Percentiles rank a stretch among this genome's conserved stretches.
phyloP scores from a whole-genome alignment of 345 rosid species.

The Salix dunnii region DNA sequence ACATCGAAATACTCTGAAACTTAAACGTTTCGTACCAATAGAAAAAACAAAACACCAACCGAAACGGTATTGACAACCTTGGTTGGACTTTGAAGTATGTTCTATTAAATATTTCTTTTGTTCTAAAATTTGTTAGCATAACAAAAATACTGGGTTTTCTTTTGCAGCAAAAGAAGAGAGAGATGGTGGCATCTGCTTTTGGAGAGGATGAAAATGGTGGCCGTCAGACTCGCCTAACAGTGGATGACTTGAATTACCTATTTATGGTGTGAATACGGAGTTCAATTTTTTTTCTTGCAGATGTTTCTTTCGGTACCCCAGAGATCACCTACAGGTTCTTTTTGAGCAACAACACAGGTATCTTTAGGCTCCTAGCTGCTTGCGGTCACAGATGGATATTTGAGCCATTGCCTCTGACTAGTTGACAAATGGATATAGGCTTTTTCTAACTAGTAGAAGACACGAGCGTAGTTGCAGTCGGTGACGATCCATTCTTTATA shows the following conservation, averaged over 20 bases:
- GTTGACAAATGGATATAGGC: background rate
- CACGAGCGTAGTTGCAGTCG: background rate
- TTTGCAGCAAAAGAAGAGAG: slow-evolving; percentile 85
- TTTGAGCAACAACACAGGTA: slow-evolving; percentile 13
- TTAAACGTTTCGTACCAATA: too few species aligned
- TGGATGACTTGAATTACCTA: slow-evolving; percentile 79
- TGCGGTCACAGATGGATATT: slow-evolving; percentile 1
- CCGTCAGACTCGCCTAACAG: slow-evolving; percentile 73
- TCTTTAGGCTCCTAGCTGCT: slow-evolving; percentile 4
- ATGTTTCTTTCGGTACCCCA: slow-evolving; percentile 21
- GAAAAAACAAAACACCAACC: too few species aligned
- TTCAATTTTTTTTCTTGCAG: background rate
- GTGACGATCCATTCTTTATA: slow-evolving; percentile 9
- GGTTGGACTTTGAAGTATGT: background rate
- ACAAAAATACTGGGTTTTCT: background rate
- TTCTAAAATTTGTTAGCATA: background rate
- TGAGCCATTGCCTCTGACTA: background rate
- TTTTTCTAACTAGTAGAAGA: slow-evolving; percentile 4
- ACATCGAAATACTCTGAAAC: too few species aligned
- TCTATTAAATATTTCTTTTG: background rate
- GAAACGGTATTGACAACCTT: too few species aligned
- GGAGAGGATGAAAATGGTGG: slow-evolving; percentile 85
- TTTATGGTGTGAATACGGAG: slow-evolving; percentile 62
- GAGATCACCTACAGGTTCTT: slow-evolving; percentile 25
- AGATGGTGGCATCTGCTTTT: slow-evolving; percentile 90